A percentile compares a stretch with the other conserved stretches of the same genome.
These are phyloP conservation scores for Xylariaceae sp. DNA, from an alignment of 2,329 filamentous ascomycete genomes.

Conservation along the genomic window DNA sequence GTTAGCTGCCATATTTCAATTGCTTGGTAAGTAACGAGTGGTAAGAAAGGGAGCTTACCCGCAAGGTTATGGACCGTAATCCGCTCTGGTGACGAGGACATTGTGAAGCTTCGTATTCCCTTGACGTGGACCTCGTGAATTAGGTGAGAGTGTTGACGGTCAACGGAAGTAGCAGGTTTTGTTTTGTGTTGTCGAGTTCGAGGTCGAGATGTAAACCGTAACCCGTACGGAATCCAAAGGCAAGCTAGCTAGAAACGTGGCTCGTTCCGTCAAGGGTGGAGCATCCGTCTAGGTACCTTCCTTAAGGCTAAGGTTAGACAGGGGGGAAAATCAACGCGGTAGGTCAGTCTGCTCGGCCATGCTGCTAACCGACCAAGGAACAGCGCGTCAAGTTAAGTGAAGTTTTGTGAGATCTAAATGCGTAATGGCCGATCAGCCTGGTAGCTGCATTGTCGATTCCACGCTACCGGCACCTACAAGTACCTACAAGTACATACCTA, in stretches of 20 bases:
- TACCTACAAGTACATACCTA: too few relatives aligned
- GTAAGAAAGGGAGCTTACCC: slow-evolving; percentile 37
- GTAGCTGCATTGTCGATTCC: too few relatives aligned
- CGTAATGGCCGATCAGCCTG: neutral
- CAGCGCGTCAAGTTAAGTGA: neutral
- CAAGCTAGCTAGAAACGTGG: slow-evolving; percentile 16
- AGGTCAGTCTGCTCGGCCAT: neutral
- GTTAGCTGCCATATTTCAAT: neutral
- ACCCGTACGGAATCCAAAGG: too few relatives aligned
- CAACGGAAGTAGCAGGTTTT: neutral
- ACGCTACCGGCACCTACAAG: too few relatives aligned
- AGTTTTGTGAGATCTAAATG: neutral
- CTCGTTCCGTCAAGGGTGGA: slow-evolving; percentile 21
- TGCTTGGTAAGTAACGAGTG: neutral
- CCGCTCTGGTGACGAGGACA: slow-evolving; percentile 48
- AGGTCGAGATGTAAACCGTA: neutral
- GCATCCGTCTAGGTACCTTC: slow-evolving; percentile 2
- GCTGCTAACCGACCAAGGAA: neutral
- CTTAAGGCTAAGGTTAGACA: neutral
- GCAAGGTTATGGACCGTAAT: slow-evolving; percentile 64
- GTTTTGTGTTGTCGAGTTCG: neutral
- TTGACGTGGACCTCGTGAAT: neutral
- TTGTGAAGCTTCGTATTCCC: slow-evolving; percentile 21
- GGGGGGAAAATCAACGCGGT: neutral
- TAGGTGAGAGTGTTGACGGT: neutral